Base-by-base conservation (phyloP, 352 stramenopile genomes). In the Phytophthora meadii region DNA sequence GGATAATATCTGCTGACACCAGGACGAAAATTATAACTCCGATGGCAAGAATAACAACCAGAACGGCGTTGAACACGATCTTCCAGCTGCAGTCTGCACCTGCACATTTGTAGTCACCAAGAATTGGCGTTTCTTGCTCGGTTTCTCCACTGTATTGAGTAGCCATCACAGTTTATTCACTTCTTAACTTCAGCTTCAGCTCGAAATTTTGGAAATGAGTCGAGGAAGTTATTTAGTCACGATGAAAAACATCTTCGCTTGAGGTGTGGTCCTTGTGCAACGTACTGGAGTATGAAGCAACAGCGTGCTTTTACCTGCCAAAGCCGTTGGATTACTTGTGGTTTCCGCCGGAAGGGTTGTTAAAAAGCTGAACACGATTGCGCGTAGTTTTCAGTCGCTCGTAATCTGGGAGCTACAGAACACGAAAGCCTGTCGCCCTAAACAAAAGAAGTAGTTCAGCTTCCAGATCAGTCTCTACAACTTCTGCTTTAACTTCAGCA, bases 121-220 rank as follows among this genome's bases (percentile, higher is more conserved):
- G 47, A 52, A 65, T 53, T 19, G 57, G 8, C 11, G 57, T 52
- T 41, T n/a, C 48, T 46, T 28, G 48, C n/a, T 41, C 15, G 11
- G 5, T 34, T 34, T 7, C 10, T 34, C 28, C 28, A 9, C 9
- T 36, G 30, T 8, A 36, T 36, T 36, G 30, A 8, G 9, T 36
- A 14, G 30, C 14, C 30, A 36, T 36, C 8, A 14, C 30, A 11
- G 8, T 36, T 14, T 11, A 10, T 36, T 32, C 6, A 37, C 49
- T 15, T 14, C 14, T 25, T 36, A 44, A 32, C 32, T 22, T 40
- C 15, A 48, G 37, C 37, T 39, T 28, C 8, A 48, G n/a, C 8
- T 36, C 8, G 30, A 36, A 3, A 0, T 37, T 49, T 30, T 30
- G 24, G 24, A 19, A 48, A 58, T 39, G 24, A 45, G 8, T 5